Base-by-base conservation (phyloP, 768 basidiomycete species). In the Tylopilus felleus region DNA sequence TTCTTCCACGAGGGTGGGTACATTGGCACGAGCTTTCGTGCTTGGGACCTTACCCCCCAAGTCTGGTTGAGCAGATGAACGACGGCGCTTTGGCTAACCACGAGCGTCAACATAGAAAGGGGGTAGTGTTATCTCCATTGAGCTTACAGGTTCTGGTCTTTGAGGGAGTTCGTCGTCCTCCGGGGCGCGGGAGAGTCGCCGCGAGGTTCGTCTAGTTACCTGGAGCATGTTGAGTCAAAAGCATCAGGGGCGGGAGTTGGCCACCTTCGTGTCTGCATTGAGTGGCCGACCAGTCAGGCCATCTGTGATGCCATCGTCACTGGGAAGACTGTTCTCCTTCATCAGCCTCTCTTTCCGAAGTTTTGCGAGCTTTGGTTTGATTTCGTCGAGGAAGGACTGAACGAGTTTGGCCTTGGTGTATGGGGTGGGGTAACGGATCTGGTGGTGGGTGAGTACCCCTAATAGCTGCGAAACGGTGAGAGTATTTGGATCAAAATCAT, bases 391-490 rank as follows among this genome's bases (percentile, higher is more conserved):
- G 71, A 93, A 93, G n/a, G 84, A 70, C 54, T 84, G 78, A 13
- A 92, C 80, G 19, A 93, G 79, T 65, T 85, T 90, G 4, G 85
- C 74, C 65, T 93, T 93, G 41, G 85, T 85, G 68, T 88, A 84
- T 2, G 85, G 85, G 8, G 82, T 78, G 8, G 89, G 86, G 70
- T 84, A 90, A 41, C 76, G 78, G 65, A 92, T 73, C 59, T 86
- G 84, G 71, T 93, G 91, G 65, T 83, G 86, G 39, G 82, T 81
- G 52, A 93, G 77, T 29, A 93, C 74, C 42, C 89, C 90, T 12
- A 89, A 78, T 6, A 93, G 76, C 64, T 93, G 89, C n/a, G 89
- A 80, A 25, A 93, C 82, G 1, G 90, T 93, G 50, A 93, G 79
- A 2, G 79, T 71, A 2, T 78, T 57, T 17, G 92, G 84, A 60